Conservation (phyloP, 2,329 filamentous ascomycete species). For the Daldinia sp. region DNA sequence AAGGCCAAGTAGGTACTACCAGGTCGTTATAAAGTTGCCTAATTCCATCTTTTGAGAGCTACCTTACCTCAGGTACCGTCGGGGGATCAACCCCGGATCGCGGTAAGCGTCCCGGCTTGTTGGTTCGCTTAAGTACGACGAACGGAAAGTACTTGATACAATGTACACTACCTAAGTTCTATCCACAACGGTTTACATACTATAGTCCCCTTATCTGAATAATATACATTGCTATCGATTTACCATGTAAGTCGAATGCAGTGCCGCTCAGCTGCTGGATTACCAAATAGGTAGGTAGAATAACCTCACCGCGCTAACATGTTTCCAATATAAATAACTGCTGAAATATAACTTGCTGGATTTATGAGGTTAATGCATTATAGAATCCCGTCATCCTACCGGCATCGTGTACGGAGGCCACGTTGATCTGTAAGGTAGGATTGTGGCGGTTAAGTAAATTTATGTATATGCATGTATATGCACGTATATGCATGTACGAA, state of each 20-base stretch:
- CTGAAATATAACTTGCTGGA: background rate
- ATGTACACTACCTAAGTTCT: background rate
- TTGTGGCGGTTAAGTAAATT: slow-evolving; percentile 4
- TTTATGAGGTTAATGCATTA: slow-evolving; percentile 3
- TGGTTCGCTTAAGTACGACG: slow-evolving; percentile 33
- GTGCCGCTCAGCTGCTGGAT: background rate
- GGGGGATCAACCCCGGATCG: slow-evolving; percentile 25
- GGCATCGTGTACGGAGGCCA: slow-evolving; percentile 9
- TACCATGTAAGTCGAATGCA: background rate
- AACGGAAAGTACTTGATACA: background rate
- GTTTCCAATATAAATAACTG: slow-evolving; percentile 9
- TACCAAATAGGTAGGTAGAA: background rate
- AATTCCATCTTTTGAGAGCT: background rate
- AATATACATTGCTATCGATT: background rate
- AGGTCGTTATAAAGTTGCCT: background rate
- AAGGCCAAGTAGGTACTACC: slow-evolving; percentile 6
- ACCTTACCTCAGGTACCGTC: slow-evolving; percentile 1
- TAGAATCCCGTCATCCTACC: slow-evolving; percentile 6
- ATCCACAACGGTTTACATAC: background rate
- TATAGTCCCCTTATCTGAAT: background rate
- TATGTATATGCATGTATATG: background rate
- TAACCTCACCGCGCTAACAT: slow-evolving; percentile 2
- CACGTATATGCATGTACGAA: slow-evolving; percentile 5
- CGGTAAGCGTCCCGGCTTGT: slow-evolving; percentile 33
- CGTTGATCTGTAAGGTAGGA: slow-evolving; percentile 1